Base-by-base conservation (phyloP, 257 asterid genomes). In the Catharanthus roseus region DNA sequence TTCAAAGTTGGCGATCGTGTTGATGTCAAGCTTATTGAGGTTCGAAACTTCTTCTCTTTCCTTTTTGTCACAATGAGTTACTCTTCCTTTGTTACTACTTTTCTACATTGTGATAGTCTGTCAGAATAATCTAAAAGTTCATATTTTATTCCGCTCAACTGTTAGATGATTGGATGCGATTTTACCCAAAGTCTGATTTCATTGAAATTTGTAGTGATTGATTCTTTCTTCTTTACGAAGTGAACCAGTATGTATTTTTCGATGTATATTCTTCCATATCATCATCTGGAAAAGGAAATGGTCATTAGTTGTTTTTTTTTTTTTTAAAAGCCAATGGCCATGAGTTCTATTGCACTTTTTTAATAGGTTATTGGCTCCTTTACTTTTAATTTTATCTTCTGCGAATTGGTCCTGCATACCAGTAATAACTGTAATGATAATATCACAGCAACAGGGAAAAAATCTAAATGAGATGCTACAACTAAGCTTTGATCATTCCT, bases 11-110 rank as follows among this genome's bases (percentile, higher is more conserved):
- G 99, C 72, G 99, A 93, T 55, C 92, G 84, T 61, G 71, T 93
- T 77, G 99, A 93, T 85, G 97, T 93, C 78, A 91, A 91, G 83
- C 93, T 93, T 80, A 91, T 93, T 78, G 97, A 93, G 97, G 98
- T 92, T 63, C 53, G 81, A 15, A 79, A 65, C 63, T 45, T 75
- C 57, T 6, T 45, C 72, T 77, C 72, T 73, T 49, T 57, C 47
- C 42, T 54, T 70, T 15, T 73, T 67, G 55, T 72, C 58, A 63
- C 57, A 67, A 36, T 72, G 66, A 67, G 54, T 29, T 10, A 6
- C 44, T 19, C 19, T 50, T 34, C 56, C 36, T 44, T 36, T 54
- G 41, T 49, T 65, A 26, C 58, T 34, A 63, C 64, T 64, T 58
- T 68, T 41, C 19, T 50, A 45, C 23, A 38, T 53, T 60, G 56